Conservation (phyloP, 75 land plant genomes). For the Pseudotsuga menziesii region DNA sequence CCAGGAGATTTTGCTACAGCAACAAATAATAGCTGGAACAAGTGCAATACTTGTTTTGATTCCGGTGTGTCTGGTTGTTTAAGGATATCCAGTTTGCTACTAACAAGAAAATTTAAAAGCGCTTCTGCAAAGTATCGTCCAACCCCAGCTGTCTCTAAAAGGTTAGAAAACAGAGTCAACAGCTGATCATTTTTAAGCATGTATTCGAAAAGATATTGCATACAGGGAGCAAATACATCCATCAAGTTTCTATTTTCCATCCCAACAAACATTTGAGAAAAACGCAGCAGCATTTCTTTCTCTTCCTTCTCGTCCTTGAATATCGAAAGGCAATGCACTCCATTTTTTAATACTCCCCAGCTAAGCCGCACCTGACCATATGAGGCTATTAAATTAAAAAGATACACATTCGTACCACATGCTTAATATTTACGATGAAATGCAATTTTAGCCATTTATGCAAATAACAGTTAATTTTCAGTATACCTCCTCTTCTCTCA, state of each 20-base stretch:
- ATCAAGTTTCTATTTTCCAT: constrained; percentile 98
- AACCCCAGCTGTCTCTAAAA: constrained; percentile 71
- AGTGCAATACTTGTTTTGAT: constrained; percentile 89
- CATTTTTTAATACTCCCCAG: constrained; percentile 91
- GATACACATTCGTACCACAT: not conserved
- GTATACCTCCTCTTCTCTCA: constrained; percentile 93
- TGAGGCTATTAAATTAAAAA: not conserved
- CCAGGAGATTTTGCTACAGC: constrained; percentile 51
- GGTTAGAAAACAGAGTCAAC: constrained; percentile 74
- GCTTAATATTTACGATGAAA: too few species aligned
- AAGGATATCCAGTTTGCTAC: constrained; percentile 79
- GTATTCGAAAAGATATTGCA: constrained; percentile 94
- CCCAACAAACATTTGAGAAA: constrained; percentile 78
- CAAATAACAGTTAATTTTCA: constrained; percentile 52
- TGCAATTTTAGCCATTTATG: not conserved
- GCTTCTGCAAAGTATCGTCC: constrained; percentile 90
- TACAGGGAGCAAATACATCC: constrained; percentile 96
- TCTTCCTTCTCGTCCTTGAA: constrained; percentile 98
- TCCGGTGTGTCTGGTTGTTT: constrained; percentile 91
- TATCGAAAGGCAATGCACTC: constrained; percentile 81
- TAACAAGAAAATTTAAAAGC: constrained; percentile 82
- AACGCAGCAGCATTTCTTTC: constrained; percentile 78
- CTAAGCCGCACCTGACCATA: constrained; percentile 77
- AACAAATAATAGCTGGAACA: constrained; percentile 76
- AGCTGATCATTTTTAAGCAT: constrained; percentile 81